Conservation (phyloP, 768 basidiomycete species). For the Naganishia onofrii region DNA sequence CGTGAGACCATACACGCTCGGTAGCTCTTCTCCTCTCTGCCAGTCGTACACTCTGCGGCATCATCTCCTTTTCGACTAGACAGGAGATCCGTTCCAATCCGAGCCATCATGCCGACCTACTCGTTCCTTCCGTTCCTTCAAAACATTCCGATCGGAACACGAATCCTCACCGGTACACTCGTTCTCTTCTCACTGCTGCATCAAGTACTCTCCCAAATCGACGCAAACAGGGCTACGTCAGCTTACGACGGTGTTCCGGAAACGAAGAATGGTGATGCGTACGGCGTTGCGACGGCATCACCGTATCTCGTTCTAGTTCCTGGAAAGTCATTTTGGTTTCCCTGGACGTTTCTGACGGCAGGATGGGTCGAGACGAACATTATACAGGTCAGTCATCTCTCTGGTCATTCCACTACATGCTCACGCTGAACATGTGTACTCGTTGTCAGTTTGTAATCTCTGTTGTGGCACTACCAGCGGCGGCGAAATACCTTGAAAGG, state of each 20-base stretch:
- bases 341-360: conserved; percentile 91
- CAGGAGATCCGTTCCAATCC: background rate
- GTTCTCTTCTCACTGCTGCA: conserved; percentile 36
- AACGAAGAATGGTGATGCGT: background rate
- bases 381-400: conserved; percentile 66
- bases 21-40: no score
- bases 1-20: no score
- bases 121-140: conserved; percentile 52
- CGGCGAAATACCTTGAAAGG: conserved; percentile 84
- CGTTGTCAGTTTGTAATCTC: conserved; percentile 67
- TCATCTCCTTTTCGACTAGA: no score
- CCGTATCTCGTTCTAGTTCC: conserved; percentile 67
- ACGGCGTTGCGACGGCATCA: background rate
- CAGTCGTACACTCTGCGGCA: no score
- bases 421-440: background rate
- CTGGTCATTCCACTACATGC: background rate
- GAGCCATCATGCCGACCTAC: conserved; percentile 44
- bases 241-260: conserved; percentile 25
- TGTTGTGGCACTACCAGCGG: conserved; percentile 72
- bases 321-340: conserved; percentile 68
- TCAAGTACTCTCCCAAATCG: conserved; percentile 30
- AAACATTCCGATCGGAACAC: conserved; percentile 45
- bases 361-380: conserved; percentile 79
- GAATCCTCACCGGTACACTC: conserved; percentile 41
- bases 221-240: background rate